Percentiles rank a stretch among this genome's conserved stretches.
These are phyloP conservation scores for Lyophyllum atratum DNA, from an alignment of 768 basidiomycete species.

Conservation along the genomic window DNA sequence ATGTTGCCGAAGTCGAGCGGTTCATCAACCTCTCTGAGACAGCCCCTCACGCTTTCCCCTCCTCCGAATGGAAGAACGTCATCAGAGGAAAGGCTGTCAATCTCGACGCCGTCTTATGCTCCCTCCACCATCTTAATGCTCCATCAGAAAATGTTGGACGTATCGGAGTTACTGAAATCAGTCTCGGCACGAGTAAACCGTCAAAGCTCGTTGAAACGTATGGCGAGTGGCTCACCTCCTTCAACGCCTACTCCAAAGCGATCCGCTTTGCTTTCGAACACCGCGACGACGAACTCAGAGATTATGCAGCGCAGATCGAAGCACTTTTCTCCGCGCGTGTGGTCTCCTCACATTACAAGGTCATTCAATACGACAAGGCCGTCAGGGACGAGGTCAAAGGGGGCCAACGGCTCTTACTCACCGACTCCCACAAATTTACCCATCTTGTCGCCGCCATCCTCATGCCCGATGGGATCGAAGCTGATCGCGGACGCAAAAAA, in stretches of 20 bases:
- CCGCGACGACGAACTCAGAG: too few species aligned
- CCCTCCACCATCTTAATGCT: constrained; percentile 14
- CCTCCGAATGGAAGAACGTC: constrained; percentile 6
- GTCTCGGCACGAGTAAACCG: constrained; percentile 7
- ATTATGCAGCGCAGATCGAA: too few species aligned
- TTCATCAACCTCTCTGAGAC: background rate
- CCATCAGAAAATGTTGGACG: constrained; percentile 15
- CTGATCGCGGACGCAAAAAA: background rate
- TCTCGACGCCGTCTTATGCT: constrained; percentile 4
- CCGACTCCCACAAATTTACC: constrained; percentile 15
- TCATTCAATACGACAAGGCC: constrained; percentile 35
- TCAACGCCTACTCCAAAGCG: background rate
- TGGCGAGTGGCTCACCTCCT: background rate
- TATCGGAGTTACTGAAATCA: constrained; percentile 12
- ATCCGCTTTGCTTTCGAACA: too few species aligned
- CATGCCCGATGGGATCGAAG: background rate
- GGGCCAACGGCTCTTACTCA: constrained; percentile 18
- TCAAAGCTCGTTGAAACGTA: background rate
- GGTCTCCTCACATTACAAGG: constrained; percentile 6
- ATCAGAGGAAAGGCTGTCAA: background rate
- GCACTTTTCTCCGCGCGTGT: too few species aligned
- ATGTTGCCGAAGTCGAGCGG: background rate
- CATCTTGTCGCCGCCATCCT: constrained; percentile 12
- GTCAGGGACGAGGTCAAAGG: constrained; percentile 24
- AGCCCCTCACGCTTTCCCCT: constrained; percentile 1